phyloP scores from a whole-genome alignment of 805 yeast genomes.

The Suhomyces tanzawaensis region DNA sequence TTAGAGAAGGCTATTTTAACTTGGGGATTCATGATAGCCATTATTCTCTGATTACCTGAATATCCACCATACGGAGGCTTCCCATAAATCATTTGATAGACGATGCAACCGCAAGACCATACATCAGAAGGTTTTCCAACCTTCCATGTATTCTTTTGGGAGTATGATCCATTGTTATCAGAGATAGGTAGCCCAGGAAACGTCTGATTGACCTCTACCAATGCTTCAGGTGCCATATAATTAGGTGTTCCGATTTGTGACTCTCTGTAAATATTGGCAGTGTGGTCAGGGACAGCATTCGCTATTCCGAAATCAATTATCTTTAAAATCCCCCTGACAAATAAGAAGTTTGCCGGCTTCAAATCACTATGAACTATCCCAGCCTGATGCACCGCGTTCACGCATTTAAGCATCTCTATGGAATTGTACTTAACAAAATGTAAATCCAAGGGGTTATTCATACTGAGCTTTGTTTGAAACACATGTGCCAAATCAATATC shows the following conservation, averaged over 20 bases:
- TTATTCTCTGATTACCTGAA: slow-evolving; percentile 70
- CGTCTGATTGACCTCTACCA: slow-evolving; percentile 54
- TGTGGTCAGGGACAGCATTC: slow-evolving; percentile 90
- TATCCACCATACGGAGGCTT: slow-evolving; percentile 84
- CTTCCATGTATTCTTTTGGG: slow-evolving; percentile 48
- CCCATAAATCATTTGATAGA: slow-evolving; percentile 94
- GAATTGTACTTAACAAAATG: slow-evolving; percentile 80
- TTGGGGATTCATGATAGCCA: slow-evolving; percentile 85
- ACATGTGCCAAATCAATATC: slow-evolving; percentile 87
- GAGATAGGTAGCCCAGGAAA: slow-evolving; percentile 22
- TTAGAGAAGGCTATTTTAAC: slow-evolving; percentile 66
- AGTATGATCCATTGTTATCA: slow-evolving; percentile 1
- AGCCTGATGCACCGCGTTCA: slow-evolving; percentile 79
- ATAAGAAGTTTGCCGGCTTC: slow-evolving; percentile 64
- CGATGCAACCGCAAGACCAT: slow-evolving; percentile 97
- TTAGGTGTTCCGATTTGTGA: slow-evolving; percentile 94
- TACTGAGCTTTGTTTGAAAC: slow-evolving; percentile 50
- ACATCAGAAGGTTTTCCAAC: slow-evolving; percentile 95
- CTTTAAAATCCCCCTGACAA: slow-evolving; percentile 80
- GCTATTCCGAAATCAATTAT: slow-evolving; percentile 95
- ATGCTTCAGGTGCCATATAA: slow-evolving; percentile 97
- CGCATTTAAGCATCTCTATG: slow-evolving; percentile 75
- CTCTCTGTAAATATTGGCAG: slow-evolving; percentile 84
- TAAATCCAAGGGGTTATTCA: slow-evolving; percentile 47
- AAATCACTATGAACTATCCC: slow-evolving; percentile 85